These are phyloP conservation scores for Botryotinia convoluta DNA, from an alignment of 2,329 filamentous ascomycete species.

Conservation along the genomic window DNA sequence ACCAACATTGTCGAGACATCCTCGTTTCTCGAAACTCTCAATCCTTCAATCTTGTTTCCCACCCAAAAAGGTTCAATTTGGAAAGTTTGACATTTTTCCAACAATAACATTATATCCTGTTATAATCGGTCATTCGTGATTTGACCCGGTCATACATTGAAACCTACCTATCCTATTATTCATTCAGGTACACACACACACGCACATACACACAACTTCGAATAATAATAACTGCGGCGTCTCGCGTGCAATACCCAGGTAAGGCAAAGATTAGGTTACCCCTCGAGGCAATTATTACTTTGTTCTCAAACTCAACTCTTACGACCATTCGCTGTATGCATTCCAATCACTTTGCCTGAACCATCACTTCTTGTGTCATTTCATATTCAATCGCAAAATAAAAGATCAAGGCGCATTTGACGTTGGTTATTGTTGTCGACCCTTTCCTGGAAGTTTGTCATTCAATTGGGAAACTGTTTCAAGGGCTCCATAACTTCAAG, in stretches of 20 bases:
- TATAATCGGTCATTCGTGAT: not conserved
- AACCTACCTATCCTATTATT: not conserved
- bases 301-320: conserved; percentile 13
- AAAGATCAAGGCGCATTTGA: not conserved
- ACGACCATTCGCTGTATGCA: conserved; percentile 13
- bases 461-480: not conserved
- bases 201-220: not conserved
- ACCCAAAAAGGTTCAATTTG: not conserved
- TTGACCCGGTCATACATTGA: not conserved
- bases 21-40: conserved; percentile 20
- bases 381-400: conserved; percentile 9
- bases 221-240: conserved; percentile 16
- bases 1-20: conserved; percentile 19
- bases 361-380: conserved; percentile 1
- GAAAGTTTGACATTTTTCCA: not conserved
- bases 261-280: conserved; percentile 18
- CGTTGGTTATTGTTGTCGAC: conserved; percentile 14
- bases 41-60: conserved; percentile 20
- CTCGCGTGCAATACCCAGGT: conserved; percentile 17
- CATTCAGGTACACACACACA: not conserved
- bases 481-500: conserved; percentile 13
- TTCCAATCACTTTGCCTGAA: conserved; percentile 16
- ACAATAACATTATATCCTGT: conserved; percentile 8
- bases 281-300: conserved; percentile 17
- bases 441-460: not conserved